phyloP scores from a whole-genome alignment of 1,139 yeast species.

The Yamadazyma blattariae region DNA sequence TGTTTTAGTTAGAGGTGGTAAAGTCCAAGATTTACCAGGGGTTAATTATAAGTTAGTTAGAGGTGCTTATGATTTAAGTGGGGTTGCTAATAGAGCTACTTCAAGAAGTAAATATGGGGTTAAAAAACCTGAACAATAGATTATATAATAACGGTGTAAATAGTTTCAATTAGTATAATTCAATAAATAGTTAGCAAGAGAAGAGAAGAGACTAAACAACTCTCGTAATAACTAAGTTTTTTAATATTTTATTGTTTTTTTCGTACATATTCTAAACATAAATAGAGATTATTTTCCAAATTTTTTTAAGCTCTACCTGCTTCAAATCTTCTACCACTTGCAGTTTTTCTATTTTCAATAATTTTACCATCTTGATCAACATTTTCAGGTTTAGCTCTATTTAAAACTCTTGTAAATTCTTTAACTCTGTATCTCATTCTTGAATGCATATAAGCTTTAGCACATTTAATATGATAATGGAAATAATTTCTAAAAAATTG shows the following conservation, averaged over 20 bases:
- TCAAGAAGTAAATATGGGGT: slow-evolving; percentile 94
- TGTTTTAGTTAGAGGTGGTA: slow-evolving; percentile 93
- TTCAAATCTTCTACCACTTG: slow-evolving; percentile 77
- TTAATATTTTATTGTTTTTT: too few species aligned
- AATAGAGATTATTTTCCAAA: too few species aligned
- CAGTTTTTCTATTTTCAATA: slow-evolving; percentile 73
- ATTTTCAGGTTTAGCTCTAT: slow-evolving; percentile 94
- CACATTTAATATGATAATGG: slow-evolving; percentile 97
- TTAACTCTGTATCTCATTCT: slow-evolving; percentile 96
- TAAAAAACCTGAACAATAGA: slow-evolving; percentile 77
- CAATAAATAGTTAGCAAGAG: slow-evolving; percentile 5
- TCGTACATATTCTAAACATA: background rate
- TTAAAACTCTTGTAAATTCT: slow-evolving; percentile 90
- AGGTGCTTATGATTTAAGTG: slow-evolving; percentile 91
- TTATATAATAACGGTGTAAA: too few species aligned
- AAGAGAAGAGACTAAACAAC: too few species aligned
- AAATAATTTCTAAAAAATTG: slow-evolving; percentile 92
- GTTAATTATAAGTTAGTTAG: slow-evolving; percentile 92
- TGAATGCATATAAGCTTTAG: slow-evolving; percentile 97
- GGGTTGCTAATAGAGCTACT: slow-evolving; percentile 89
- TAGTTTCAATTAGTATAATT: too few species aligned
- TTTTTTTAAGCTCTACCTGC: slow-evolving; percentile 10
- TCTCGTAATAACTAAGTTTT: too few species aligned
- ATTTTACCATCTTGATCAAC: slow-evolving; percentile 63
- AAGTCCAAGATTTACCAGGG: slow-evolving; percentile 98